Evolutionary conservation across 257 asterid species (phyloP), one percentile per base, ranked within the genome.

Genomic region (Salvia splendens): DNA sequence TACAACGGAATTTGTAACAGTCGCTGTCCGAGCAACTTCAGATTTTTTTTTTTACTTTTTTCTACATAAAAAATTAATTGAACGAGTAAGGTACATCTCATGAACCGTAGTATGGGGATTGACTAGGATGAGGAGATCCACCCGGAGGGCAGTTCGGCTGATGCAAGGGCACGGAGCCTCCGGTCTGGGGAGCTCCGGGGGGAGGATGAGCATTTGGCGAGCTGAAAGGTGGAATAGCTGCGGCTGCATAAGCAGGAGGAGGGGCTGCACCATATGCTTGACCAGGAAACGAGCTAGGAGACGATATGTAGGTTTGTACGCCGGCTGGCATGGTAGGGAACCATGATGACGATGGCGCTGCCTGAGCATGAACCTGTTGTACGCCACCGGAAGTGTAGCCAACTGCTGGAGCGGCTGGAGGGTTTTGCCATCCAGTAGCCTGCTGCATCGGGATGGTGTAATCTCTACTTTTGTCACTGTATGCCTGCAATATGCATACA

Each of bases 401-500:
- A 64, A 68, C 77, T 53, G 33, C 72, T 15, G 83, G 36, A 61
- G 75, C 77, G 59, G 77, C 70, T 55, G 64, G 82, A 70, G 83
- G 64, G 71, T 77, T 79, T 64, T 73, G 82, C 89, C 87, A 83
- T 74, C 48, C 70, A 9, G 82, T 47, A 32, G 73, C 14, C 70
- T 81, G 93, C 59, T 82, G 96, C 86, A 76, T 62, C 30, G 90
- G 85, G 78, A 90, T 67, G 20, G 92, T 87, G 83, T 82, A 87
- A 61, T 86, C 97, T 80, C 96, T 75, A 77, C 95, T 87, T 80
- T 81, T 90, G 82, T 86, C 97, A 81, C 85, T 84, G 89, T 82
- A 85, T 15, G 91, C 90, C 97, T 87, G 71, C 57, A 82, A 43
- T 1, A 47, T 41, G 10, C 28, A n/a, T 24, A 15, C 24, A 47